Evolutionary conservation across 148 eudicot species (phyloP), one percentile per base, ranked within the genome.

Genomic region (Polygonum maritimum): DNA sequence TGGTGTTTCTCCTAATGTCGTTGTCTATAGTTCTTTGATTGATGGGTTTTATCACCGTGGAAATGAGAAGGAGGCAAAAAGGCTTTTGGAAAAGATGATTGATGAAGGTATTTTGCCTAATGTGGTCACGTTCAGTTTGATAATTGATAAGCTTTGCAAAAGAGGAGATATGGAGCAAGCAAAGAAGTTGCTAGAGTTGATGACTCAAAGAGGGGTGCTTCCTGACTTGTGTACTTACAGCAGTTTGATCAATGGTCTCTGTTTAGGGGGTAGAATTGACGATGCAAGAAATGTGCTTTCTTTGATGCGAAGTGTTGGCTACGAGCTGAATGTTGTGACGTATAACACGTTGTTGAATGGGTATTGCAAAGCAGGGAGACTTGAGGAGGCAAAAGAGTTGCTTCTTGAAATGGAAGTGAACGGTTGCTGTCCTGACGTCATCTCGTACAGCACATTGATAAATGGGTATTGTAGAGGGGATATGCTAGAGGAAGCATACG

Each of bases 1-100:
- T 49, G 76, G 85, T 1, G 76, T 82, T 55, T 69, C 62, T 12
- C 72, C 82, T 0, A 65, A 76, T 51, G 80, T 73, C 63, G 73
- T 79, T 62, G 71, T 75, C 4, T 82, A 72, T 69, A 78, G 39
- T 14, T 13, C 73, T 14, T 48, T 48, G 16, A 48, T 48, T 12
- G 52, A 48, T 48, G 52, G 52, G 52, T 48, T 48, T 15, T 48
- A 48, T 48, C 52, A 15, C 14, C 4, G 18, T 13, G 52, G 52
- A 48, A 12, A 48, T 48, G 52, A 48, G 0, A 1, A 26, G 31
- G 31, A 48, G 18, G 52, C 18, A 13, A 48, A 48, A 48, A 48
- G 3, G 2, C 16, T 48, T 15, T 48, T 48, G 52, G 52, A 15
- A 16, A 48, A 48, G 2, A 48, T 48, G 52, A 48, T 48, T 48